Conservation (phyloP, 306 rosid species). For the Ammopiptanthus mongolicus region DNA sequence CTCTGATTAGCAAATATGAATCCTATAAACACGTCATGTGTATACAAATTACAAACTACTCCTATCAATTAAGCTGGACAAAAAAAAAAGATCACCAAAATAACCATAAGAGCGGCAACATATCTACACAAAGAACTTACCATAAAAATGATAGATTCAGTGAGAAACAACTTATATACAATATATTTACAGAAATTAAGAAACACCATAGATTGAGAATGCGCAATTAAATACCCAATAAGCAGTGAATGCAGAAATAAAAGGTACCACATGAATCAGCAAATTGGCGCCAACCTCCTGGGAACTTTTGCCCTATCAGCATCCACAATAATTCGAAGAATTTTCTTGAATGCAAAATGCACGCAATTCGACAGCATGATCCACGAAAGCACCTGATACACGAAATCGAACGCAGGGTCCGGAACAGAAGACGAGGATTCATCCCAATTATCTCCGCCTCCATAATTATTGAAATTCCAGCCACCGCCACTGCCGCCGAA, state of each 20-base stretch:
- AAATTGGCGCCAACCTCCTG: slow-evolving; percentile 51
- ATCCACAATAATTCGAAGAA: slow-evolving; percentile 58
- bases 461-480: slow-evolving; percentile 70
- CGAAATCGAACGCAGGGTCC: slow-evolving; percentile 78
- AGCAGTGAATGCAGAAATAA: not conserved
- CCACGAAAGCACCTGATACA: slow-evolving; percentile 83
- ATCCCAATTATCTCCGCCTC: slow-evolving; percentile 61
- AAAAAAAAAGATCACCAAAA: not conserved
- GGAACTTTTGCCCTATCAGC: slow-evolving; percentile 62
- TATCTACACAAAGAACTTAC: not conserved
- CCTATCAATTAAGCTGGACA: not conserved
- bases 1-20: no score
- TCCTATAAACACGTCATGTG: not conserved
- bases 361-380: slow-evolving; percentile 78
- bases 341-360: slow-evolving; percentile 76
- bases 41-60: not conserved
- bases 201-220: not conserved
- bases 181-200: slow-evolving; percentile 9
- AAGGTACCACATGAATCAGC: slow-evolving; percentile 34
- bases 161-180: not conserved
- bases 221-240: not conserved
- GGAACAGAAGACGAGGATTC: slow-evolving; percentile 55
- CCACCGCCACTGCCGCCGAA: slow-evolving; percentile 43
- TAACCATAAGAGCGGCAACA: not conserved
- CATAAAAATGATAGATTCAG: not conserved